Evolutionary conservation across 2,329 filamentous ascomycete species (phyloP).

Genomic region (Juglanconis sp.): DNA sequence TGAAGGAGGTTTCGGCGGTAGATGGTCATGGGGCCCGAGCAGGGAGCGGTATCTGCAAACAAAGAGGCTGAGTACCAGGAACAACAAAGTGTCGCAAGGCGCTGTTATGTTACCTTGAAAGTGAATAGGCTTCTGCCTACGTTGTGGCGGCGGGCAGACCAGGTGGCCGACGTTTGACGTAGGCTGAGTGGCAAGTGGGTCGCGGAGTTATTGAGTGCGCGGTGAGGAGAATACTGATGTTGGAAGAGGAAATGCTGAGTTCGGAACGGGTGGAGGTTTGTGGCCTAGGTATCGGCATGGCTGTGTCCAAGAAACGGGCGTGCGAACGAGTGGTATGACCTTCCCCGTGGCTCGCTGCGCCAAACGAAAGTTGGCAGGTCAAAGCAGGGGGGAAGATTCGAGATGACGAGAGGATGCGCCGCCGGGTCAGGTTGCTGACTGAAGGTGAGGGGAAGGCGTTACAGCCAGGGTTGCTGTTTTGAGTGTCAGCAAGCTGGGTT

Average conservation of each 20-base stretch:
- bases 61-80: not conserved
- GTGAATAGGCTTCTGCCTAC: conserved; percentile 8
- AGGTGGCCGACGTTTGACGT: conserved; percentile 14
- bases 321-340: conserved; percentile 16
- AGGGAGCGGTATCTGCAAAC: not conserved
- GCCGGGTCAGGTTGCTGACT: not conserved
- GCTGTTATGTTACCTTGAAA: conserved; percentile 3
- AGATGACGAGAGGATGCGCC: conserved; percentile 12
- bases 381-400: conserved; percentile 6
- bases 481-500: too few species aligned
- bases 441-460: conserved; percentile 12
- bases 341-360: conserved; percentile 7
- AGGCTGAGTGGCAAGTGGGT: conserved; percentile 2
- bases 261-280: not conserved
- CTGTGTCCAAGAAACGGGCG: conserved; percentile 5
- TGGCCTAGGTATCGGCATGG: conserved; percentile 15
- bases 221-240: conserved; percentile 15
- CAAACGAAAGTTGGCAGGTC: conserved; percentile 11
- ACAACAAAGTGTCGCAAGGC: not conserved
- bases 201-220: conserved; percentile 1
- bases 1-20: conserved; percentile 9
- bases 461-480: conserved; percentile 1
- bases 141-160: conserved; percentile 2
- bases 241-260: conserved; percentile 13
- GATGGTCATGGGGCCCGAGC: conserved; percentile 4